Conservation (phyloP, 148 eudicot genomes). For the Spergularia bocconei region DNA sequence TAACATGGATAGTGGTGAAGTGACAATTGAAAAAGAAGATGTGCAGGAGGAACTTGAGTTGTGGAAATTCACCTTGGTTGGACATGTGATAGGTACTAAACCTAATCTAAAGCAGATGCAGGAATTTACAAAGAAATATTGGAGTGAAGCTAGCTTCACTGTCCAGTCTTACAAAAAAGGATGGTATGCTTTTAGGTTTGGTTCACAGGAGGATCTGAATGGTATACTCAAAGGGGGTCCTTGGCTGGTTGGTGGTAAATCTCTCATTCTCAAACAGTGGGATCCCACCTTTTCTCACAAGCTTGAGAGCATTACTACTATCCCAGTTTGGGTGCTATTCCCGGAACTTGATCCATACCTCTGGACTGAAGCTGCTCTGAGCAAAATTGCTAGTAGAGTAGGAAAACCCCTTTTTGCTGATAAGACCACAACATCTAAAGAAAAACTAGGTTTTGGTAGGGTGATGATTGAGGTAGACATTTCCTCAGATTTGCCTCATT, state of each 20-base stretch:
- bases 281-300: background rate
- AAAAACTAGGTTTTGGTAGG: background rate
- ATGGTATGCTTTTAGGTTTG: background rate
- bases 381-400: background rate
- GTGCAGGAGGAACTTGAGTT: no score
- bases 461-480: background rate
- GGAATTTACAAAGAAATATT: no score
- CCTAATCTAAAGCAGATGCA: no score
- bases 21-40: no score
- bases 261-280: background rate
- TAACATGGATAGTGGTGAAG: no score
- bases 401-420: background rate
- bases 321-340: background rate
- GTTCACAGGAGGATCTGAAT: background rate
- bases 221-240: background rate
- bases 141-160: no score
- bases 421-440: background rate
- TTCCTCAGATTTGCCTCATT: background rate
- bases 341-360: background rate
- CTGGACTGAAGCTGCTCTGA: background rate
- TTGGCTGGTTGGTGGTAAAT: background rate
- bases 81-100: no score
- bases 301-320: background rate
- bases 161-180: no score
- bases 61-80: no score